Base-by-base conservation (phyloP, 345 rosid species). In the Pistacia integerrima region DNA sequence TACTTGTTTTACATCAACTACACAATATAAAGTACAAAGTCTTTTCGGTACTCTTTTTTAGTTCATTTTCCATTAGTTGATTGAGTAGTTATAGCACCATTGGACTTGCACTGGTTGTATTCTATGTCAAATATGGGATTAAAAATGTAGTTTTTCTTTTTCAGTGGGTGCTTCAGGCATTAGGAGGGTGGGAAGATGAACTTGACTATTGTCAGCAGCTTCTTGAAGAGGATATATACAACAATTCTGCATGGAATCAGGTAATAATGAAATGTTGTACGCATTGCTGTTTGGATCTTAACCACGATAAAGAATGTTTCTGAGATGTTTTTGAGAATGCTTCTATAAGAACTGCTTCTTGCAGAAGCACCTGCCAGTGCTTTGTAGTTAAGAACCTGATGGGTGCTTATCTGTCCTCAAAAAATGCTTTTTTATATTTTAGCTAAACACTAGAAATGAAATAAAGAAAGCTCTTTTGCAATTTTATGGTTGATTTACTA, bases 171-270 rank as follows among this genome's bases (percentile, higher is more conserved):
- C 85, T 96, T 64, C 87, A 76, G 25, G 84, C 90, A 60, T 76
- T 96, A 75, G 99, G 99, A 69, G 98, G 98, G 60, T 93, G 97
- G 99, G 94, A 93, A 74, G 83, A 82, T 76, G 99, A 96, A 80
- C 98, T 96, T 51, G 81, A 89, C 73, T 93, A 91, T 75, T 93
- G 97, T 71, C 75, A 69, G 25, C 80, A 84, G 78, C 97, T 96
- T 65, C 92, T 92, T 62, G 80, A 91, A 83, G 92, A 87, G 77
- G 98, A 96, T 75, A 77, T 92, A 63, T 93, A 89, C 65, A 96
- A 96, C 82, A 92, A 93, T 85, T 96, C 97, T 59, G 98, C 97
- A 2, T 93, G 99, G 99, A 96, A 92, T 85, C 99, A 93, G 95
- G 98, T 87, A 86, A 35, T 61, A 30, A 77, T 74, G 18, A 4